Evolutionary conservation across 2,329 filamentous ascomycete genomes (phyloP).

Genomic region (Cladosporium sp.): DNA sequence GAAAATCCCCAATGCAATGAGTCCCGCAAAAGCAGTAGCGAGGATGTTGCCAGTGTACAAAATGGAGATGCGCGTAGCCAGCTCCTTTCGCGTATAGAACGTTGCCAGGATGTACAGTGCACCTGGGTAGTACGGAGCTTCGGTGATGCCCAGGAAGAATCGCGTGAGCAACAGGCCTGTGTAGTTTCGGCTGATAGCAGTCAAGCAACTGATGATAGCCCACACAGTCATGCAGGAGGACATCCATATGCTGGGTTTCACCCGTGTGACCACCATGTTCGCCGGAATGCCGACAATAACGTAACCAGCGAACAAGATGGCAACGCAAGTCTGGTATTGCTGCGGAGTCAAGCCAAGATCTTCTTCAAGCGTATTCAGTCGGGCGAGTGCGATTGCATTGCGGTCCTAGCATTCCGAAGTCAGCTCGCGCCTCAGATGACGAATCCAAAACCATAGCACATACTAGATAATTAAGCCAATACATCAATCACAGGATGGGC

Average conservation of each 20-base stretch:
- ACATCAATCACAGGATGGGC: constrained; percentile 17
- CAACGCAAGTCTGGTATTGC: constrained; percentile 58
- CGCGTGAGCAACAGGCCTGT: constrained; percentile 27
- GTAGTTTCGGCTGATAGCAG: constrained; percentile 29
- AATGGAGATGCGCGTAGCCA: neutral
- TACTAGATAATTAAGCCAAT: constrained; percentile 29
- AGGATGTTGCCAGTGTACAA: neutral
- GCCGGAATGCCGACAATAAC: constrained; percentile 43
- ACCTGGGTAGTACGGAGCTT: constrained; percentile 16
- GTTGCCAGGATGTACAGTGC: constrained; percentile 33
- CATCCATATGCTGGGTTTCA: constrained; percentile 47
- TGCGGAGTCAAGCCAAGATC: constrained; percentile 57
- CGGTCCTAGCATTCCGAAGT: constrained; percentile 24
- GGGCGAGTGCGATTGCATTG: constrained; percentile 7
- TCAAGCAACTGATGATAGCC: constrained; percentile 31
- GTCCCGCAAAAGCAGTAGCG: neutral
- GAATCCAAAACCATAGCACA: neutral
- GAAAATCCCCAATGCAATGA: neutral
- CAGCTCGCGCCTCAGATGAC: neutral
- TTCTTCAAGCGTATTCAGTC: constrained; percentile 47
- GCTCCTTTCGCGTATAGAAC: constrained; percentile 41
- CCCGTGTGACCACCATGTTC: constrained; percentile 49
- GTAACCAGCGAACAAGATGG: constrained; percentile 39
- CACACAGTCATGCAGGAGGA: constrained; percentile 32
- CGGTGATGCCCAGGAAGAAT: constrained; percentile 24